Percentiles rank a stretch among this genome's conserved stretches.
Conservation (phyloP, 306 rosid genomes). For the Herpetospermum pedunculosum region DNA sequence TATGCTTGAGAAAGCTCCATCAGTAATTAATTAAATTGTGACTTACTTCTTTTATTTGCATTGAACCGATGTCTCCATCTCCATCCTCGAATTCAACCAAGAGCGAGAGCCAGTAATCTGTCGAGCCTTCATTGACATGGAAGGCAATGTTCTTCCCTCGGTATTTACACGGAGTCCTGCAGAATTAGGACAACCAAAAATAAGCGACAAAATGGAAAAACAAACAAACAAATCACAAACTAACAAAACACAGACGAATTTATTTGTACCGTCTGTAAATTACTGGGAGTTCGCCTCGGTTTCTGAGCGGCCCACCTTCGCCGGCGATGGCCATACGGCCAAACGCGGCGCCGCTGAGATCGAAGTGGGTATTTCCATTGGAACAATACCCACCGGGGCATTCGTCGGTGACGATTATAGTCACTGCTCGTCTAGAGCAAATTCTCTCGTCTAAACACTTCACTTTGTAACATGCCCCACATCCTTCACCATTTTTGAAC, state of each 20-base stretch:
- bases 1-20: background rate
- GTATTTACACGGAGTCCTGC: slow-evolving; percentile 66
- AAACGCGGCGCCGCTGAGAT: slow-evolving; percentile 87
- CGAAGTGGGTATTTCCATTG: slow-evolving; percentile 58
- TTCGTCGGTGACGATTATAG: slow-evolving; percentile 71
- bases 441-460: slow-evolving; percentile 58
- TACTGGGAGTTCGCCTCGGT: slow-evolving; percentile 58
- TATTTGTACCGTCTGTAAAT: slow-evolving; percentile 22
- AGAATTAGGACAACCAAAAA: background rate
- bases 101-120: slow-evolving; percentile 69
- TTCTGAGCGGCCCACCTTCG: slow-evolving; percentile 46
- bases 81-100: slow-evolving; percentile 67
- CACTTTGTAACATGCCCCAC: slow-evolving; percentile 86
- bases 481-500: slow-evolving; percentile 76
- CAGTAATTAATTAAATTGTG: background rate
- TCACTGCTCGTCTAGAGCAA: slow-evolving; percentile 71
- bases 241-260: background rate
- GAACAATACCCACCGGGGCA: slow-evolving; percentile 70
- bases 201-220: background rate
- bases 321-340: slow-evolving; percentile 77
- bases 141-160: slow-evolving; percentile 58
- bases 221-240: background rate
- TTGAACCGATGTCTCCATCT: slow-evolving; percentile 74
- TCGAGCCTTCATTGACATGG: slow-evolving; percentile 86
- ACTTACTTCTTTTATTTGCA: slow-evolving; percentile 69